Conservation (phyloP, 2,329 filamentous ascomycete species). For the Colletotrichum camelliae region DNA sequence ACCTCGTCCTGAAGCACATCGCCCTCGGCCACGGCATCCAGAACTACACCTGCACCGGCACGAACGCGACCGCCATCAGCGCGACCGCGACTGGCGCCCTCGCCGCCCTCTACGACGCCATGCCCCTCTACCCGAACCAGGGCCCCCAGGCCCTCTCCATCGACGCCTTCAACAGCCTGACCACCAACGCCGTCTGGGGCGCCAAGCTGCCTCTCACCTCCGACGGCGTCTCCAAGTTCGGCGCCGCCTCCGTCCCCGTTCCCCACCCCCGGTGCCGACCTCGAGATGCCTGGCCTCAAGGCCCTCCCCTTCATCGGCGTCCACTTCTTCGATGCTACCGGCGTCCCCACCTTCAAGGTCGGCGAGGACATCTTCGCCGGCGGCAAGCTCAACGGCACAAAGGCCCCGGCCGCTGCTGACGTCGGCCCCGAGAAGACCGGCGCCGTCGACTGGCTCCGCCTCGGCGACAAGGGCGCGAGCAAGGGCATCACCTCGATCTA, state of each 20-base stretch:
- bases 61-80: conserved; percentile 55
- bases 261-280: conserved; percentile 39
- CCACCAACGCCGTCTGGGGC: conserved; percentile 43
- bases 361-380: conserved; percentile 45
- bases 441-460: conserved; percentile 61
- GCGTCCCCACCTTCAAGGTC: conserved; percentile 67
- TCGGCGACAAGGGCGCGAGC: conserved; percentile 46
- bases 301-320: conserved; percentile 58
- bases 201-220: conserved; percentile 55
- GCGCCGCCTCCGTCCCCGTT: conserved; percentile 55
- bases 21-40: conserved; percentile 69
- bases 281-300: conserved; percentile 38
- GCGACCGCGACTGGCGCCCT: conserved; percentile 63
- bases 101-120: conserved; percentile 65
- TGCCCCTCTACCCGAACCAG: conserved; percentile 53
- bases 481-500: conserved; percentile 50
- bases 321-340: conserved; percentile 67
- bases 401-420: conserved; percentile 57
- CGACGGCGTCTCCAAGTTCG: conserved; percentile 37
- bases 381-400: conserved; percentile 54
- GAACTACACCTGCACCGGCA: conserved; percentile 67
- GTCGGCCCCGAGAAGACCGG: conserved; percentile 52
- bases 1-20: conserved; percentile 55
- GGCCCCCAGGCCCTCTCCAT: conserved; percentile 39
- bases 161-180: conserved; percentile 44